These are phyloP conservation scores for Fistulinella staudtii DNA, from an alignment of 1,284 basidiomycete genomes.

Conservation along the genomic window DNA sequence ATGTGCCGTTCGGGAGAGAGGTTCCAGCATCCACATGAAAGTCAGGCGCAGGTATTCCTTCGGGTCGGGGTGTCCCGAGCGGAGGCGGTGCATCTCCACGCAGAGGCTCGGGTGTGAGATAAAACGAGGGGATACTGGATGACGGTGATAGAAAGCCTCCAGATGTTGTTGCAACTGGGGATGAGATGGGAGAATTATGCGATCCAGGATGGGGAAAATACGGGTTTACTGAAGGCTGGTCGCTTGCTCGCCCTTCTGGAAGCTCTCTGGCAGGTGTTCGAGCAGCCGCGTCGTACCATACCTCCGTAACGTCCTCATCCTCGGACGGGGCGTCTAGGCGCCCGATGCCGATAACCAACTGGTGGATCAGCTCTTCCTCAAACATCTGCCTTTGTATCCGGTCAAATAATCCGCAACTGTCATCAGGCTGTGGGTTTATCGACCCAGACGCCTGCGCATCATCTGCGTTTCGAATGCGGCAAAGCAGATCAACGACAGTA, in stretches of 20 bases:
- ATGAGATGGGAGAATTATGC: conserved; percentile 21
- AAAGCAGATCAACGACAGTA: conserved; percentile 77
- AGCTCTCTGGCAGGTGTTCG: conserved; percentile 32
- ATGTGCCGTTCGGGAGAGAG: conserved; percentile 12
- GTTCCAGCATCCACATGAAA: conserved; percentile 8
- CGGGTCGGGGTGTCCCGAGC: conserved; percentile 13
- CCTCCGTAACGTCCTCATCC: conserved; percentile 26
- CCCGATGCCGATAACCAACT: conserved; percentile 87
- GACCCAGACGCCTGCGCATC: conserved; percentile 26
- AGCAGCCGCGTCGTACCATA: conserved; percentile 32
- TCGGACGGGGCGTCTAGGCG: conserved; percentile 57
- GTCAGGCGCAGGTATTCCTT: conserved; percentile 12
- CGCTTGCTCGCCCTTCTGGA: conserved; percentile 17
- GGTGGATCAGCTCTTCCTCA: conserved; percentile 75
- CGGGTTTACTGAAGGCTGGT: conserved; percentile 25
- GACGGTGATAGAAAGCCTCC: conserved; percentile 16
- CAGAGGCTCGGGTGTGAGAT: conserved; percentile 16
- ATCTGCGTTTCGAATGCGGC: conserved; percentile 55
- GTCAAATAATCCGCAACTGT: conserved; percentile 48
- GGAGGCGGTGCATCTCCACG: conserved; percentile 14
- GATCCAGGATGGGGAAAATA: conserved; percentile 32
- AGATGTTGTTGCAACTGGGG: conserved; percentile 9
- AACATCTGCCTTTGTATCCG: conserved; percentile 57
- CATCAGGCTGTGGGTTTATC: conserved; percentile 28
- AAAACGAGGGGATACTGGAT: conserved; percentile 16